A percentile compares a stretch with the other conserved stretches of the same genome.
These are phyloP conservation scores for Russula sp. DNA, from an alignment of 768 basidiomycete species.

Conservation along the genomic window DNA sequence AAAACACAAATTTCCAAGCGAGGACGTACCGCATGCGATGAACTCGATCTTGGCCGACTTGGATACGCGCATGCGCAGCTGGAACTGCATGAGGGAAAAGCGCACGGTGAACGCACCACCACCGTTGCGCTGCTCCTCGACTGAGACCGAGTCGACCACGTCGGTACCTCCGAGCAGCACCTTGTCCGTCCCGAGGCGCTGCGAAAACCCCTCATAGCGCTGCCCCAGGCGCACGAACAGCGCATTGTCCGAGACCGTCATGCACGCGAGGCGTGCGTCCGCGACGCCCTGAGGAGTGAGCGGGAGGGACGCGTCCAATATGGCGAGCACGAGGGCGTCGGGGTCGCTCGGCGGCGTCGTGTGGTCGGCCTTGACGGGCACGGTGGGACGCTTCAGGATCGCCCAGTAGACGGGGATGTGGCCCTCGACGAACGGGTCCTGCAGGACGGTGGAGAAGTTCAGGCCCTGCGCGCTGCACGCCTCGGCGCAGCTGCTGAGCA, in stretches of 20 bases:
- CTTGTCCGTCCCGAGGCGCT: slow-evolving; percentile 48
- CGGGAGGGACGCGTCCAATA: slow-evolving; percentile 49
- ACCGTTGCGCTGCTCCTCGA: slow-evolving; percentile 46
- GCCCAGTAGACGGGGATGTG: slow-evolving; percentile 72
- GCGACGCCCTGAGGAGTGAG: slow-evolving; percentile 40
- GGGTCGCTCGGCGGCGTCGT: slow-evolving; percentile 7
- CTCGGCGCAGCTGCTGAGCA: slow-evolving; percentile 58
- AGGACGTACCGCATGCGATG: slow-evolving; percentile 46
- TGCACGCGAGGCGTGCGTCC: slow-evolving; percentile 63
- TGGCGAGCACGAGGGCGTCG: slow-evolving; percentile 38
- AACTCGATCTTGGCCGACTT: slow-evolving; percentile 54
- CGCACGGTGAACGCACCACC: slow-evolving; percentile 49
- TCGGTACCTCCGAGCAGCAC: slow-evolving; percentile 31
- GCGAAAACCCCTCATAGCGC: slow-evolving; percentile 42
- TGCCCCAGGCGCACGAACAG: slow-evolving; percentile 52
- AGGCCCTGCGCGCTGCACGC: slow-evolving; percentile 48
- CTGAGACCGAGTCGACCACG: slow-evolving; percentile 43
- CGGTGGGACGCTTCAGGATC: slow-evolving; percentile 48
- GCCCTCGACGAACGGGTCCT: slow-evolving; percentile 56
- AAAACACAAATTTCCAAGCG: background rate
- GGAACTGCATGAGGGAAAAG: slow-evolving; percentile 52
- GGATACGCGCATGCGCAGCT: slow-evolving; percentile 64
- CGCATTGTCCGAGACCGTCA: slow-evolving; percentile 53
- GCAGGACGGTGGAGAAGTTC: slow-evolving; percentile 49
- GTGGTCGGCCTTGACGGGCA: slow-evolving; percentile 7